Evolutionary conservation across 352 stramenopile species (phyloP).

Genomic region (Pythium guiyangense): DNA sequence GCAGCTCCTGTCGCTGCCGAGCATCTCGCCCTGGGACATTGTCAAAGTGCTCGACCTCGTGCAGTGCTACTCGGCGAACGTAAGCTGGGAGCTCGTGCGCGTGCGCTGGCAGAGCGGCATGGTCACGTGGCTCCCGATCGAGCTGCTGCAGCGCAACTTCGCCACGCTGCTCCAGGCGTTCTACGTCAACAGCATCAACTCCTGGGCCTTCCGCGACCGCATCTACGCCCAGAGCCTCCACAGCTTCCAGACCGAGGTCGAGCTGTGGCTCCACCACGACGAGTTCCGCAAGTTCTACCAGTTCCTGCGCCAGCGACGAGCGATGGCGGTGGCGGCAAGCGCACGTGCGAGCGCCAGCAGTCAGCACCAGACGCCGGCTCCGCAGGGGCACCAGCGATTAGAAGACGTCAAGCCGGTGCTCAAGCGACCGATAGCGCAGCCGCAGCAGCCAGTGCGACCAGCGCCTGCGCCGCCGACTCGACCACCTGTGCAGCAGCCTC

Average conservation of each 20-base stretch:
- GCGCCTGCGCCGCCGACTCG: background rate
- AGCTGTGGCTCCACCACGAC: slow-evolving; percentile 66
- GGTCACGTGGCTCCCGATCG: slow-evolving; percentile 64
- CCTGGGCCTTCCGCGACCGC: slow-evolving; percentile 52
- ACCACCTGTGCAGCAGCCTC: background rate
- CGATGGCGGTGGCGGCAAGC: background rate
- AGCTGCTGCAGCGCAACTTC: slow-evolving; percentile 41
- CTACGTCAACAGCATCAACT: slow-evolving; percentile 77
- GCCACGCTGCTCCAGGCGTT: slow-evolving; percentile 59
- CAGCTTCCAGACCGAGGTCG: slow-evolving; percentile 51
- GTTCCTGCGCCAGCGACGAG: slow-evolving; percentile 24
- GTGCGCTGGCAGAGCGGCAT: slow-evolving; percentile 62
- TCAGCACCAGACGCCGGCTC: background rate
- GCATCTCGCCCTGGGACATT: slow-evolving; percentile 42
- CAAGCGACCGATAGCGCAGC: background rate
- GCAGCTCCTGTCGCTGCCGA: slow-evolving; percentile 50
- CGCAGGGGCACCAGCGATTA: too few relatives aligned
- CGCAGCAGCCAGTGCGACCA: background rate
- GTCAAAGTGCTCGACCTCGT: slow-evolving; percentile 71
- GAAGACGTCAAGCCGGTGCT: slow-evolving; percentile 7
- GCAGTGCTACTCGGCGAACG: slow-evolving; percentile 40
- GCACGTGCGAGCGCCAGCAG: too few relatives aligned
- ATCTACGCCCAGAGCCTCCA: slow-evolving; percentile 32
- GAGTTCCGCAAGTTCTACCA: slow-evolving; percentile 67
- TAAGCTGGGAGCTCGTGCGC: slow-evolving; percentile 63